These are phyloP conservation scores for Aquilaria malaccensis DNA, from an alignment of 345 rosid genomes.

Conservation along the genomic window DNA sequence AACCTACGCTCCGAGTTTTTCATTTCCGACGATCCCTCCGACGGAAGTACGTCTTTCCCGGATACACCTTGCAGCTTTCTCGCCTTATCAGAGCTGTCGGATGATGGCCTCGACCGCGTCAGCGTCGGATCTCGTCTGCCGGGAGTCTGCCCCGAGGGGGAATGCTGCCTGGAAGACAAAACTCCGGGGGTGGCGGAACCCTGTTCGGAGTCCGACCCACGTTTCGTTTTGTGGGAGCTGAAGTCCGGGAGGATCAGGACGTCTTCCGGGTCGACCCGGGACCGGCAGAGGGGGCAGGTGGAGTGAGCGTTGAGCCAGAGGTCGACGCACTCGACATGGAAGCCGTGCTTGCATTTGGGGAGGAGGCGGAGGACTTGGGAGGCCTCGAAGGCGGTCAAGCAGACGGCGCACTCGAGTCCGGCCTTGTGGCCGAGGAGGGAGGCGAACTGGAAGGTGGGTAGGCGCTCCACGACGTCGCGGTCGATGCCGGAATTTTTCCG, in stretches of 20 bases:
- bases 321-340: conserved; percentile 85
- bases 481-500: conserved; percentile 74
- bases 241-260: conserved; percentile 25
- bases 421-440: conserved; percentile 62
- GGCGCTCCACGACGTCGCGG: conserved; percentile 49
- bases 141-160: conserved; percentile 37
- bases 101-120: conserved; percentile 35
- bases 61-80: conserved; percentile 16
- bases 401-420: conserved; percentile 75
- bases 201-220: background rate
- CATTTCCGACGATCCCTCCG: conserved; percentile 8
- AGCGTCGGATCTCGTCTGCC: background rate
- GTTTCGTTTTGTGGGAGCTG: conserved; percentile 17
- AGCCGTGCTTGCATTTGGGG: conserved; percentile 82
- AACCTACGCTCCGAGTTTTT: conserved; percentile 34
- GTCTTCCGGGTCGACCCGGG: conserved; percentile 80
- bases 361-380: conserved; percentile 48
- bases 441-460: conserved; percentile 68
- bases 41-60: conserved; percentile 56
- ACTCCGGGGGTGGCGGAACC: conserved; percentile 24
- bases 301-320: conserved; percentile 89
- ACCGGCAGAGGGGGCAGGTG: conserved; percentile 84
- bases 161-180: conserved; percentile 42
- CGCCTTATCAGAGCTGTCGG: conserved; percentile 26
- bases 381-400: conserved; percentile 49